These are phyloP conservation scores for Phellinidium pouzarii DNA, from an alignment of 1,284 basidiomycete species.

Conservation along the genomic window DNA sequence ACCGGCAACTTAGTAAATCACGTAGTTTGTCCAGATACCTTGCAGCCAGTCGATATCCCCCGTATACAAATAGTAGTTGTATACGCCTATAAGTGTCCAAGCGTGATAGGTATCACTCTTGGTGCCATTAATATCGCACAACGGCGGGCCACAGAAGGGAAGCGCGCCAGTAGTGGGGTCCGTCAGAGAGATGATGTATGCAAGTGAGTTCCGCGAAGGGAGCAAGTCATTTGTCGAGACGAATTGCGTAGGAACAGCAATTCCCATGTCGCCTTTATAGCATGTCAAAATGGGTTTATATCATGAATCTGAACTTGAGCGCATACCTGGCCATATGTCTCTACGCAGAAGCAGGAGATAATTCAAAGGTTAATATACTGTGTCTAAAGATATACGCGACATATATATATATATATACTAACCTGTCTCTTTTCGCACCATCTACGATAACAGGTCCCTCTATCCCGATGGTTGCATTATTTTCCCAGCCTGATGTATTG, in stretches of 20 bases:
- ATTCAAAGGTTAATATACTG: background rate
- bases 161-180: conserved; percentile 45
- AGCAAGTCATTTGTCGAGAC: conserved; percentile 53
- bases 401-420: background rate
- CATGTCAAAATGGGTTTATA: background rate
- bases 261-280: conserved; percentile 52
- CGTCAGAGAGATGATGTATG: conserved; percentile 50
- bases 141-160: conserved; percentile 50
- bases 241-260: conserved; percentile 52
- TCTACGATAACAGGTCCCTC: conserved; percentile 57
- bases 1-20: too few relatives aligned
- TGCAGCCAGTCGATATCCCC: conserved; percentile 39
- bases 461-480: conserved; percentile 48
- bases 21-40: conserved; percentile 40
- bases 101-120: conserved; percentile 39
- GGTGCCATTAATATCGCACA: conserved; percentile 28
- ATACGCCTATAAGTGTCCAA: conserved; percentile 40
- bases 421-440: conserved; percentile 55
- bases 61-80: conserved; percentile 41
- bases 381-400: background rate
- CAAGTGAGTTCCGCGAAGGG: conserved; percentile 47
- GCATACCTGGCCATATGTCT: conserved; percentile 49
- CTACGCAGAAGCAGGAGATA: conserved; percentile 23
- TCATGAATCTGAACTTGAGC: background rate
- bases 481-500: conserved; percentile 43